A percentile compares a stretch with the other conserved stretches of the same genome.
Conservation (phyloP, 441 rosid genomes). For the Syzygium malaccense region DNA sequence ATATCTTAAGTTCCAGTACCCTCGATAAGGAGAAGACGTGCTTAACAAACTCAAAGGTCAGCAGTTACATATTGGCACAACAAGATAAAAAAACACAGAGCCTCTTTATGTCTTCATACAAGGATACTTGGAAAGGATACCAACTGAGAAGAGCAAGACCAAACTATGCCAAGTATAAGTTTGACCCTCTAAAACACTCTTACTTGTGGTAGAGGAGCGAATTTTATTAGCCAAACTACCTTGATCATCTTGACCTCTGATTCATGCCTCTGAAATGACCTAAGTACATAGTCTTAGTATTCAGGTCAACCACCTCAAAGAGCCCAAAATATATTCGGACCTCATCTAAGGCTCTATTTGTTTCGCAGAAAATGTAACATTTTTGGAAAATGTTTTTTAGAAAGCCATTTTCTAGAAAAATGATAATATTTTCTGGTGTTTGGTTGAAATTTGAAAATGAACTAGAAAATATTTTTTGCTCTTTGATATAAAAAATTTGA, state of each 20-base stretch:
- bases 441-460: no score
- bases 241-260: background rate
- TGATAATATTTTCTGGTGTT: no score
- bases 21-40: background rate
- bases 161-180: background rate
- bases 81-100: background rate
- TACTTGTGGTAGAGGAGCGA: background rate
- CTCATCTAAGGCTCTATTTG: background rate
- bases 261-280: background rate
- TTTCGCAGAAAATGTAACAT: no score
- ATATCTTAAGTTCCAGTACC: background rate
- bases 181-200: background rate
- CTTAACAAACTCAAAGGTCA: background rate
- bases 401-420: no score
- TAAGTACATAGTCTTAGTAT: background rate
- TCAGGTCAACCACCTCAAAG: background rate
- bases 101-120: background rate
- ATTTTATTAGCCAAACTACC: background rate
- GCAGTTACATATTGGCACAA: background rate
- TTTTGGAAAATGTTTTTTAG: no score
- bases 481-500: no score
- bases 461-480: no score
- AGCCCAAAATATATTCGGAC: background rate
- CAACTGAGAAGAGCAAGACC: background rate
- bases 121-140: background rate